Evolutionary conservation across 805 yeast species (phyloP).

Genomic region (Candida cerambycidarum): DNA sequence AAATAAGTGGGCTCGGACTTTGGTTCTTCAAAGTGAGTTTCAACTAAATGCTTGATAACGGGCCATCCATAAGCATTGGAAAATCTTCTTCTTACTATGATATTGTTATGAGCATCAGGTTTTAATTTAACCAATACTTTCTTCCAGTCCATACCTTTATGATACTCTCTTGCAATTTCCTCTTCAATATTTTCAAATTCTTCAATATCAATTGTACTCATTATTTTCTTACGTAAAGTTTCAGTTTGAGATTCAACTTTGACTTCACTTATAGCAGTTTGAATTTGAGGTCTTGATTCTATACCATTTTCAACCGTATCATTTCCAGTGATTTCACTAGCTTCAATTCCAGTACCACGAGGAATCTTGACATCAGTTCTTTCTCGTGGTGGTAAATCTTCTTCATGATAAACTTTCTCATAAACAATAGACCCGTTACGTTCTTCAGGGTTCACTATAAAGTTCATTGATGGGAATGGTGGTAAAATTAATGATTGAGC

Average conservation of each 20-base stretch:
- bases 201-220: slow-evolving; percentile 25
- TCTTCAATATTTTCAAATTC: slow-evolving; percentile 61
- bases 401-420: slow-evolving; percentile 63
- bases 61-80: slow-evolving; percentile 96
- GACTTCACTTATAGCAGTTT: slow-evolving; percentile 5
- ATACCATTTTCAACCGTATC: too few species aligned
- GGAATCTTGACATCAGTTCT: not conserved
- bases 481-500: slow-evolving; percentile 78
- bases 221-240: slow-evolving; percentile 18
- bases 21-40: slow-evolving; percentile 53
- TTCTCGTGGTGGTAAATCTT: slow-evolving; percentile 13
- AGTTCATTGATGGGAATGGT: slow-evolving; percentile 71
- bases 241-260: slow-evolving; percentile 5
- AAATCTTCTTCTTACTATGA: slow-evolving; percentile 82
- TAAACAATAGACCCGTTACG: slow-evolving; percentile 74
- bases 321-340: not conserved
- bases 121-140: slow-evolving; percentile 81
- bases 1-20: slow-evolving; percentile 15
- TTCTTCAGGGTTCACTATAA: slow-evolving; percentile 62
- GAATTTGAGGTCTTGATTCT: too few species aligned
- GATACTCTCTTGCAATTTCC: slow-evolving; percentile 86
- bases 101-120: slow-evolving; percentile 96
- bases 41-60: slow-evolving; percentile 78
- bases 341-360: not conserved
- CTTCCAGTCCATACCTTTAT: slow-evolving; percentile 80